Percentiles rank a stretch among this genome's conserved stretches.
Evolutionary conservation across 2,329 filamentous ascomycete species (phyloP).

Genomic region (Exophiala spinifera): DNA sequence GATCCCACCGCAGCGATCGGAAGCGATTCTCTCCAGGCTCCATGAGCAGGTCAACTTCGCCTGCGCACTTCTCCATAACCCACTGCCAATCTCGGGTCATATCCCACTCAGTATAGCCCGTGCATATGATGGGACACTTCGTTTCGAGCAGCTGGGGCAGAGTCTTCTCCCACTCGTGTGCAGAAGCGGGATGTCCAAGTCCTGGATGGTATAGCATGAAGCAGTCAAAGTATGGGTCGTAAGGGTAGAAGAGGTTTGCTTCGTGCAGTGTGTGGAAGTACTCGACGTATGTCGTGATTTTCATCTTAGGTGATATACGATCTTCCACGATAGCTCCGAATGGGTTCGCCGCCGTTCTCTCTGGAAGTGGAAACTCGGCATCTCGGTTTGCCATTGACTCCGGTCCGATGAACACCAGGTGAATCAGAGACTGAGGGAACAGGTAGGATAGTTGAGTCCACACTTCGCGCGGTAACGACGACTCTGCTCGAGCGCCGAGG

Average conservation of each 20-base stretch:
- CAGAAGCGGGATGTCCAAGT: conserved; percentile 86
- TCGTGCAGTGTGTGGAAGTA: conserved; percentile 97
- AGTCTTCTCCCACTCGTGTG: conserved; percentile 91
- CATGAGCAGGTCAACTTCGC: conserved; percentile 88
- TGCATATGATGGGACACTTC: conserved; percentile 90
- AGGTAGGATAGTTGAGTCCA: conserved; percentile 94
- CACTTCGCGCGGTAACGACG: conserved; percentile 85
- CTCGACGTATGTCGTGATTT: conserved; percentile 96
- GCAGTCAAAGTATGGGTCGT: conserved; percentile 97
- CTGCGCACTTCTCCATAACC: conserved; percentile 78
- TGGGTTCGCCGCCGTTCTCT: conserved; percentile 79
- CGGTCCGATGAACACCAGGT: conserved; percentile 90
- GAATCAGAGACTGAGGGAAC: conserved; percentile 87
- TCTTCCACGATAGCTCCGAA: conserved; percentile 95
- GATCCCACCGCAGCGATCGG: conserved; percentile 90
- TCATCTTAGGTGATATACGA: conserved; percentile 80
- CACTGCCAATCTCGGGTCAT: conserved; percentile 90
- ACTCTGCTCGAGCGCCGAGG: conserved; percentile 93
- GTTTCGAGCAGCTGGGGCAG: conserved; percentile 88
- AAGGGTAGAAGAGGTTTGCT: conserved; percentile 85
- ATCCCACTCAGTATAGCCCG: conserved; percentile 93
- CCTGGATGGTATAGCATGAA: conserved; percentile 97
- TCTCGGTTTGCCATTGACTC: conserved; percentile 95
- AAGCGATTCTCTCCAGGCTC: conserved; percentile 93
- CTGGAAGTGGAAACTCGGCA: conserved; percentile 84